Evolutionary conservation across 83 land plant genomes (phyloP).

Genomic region (Picea abies): DNA sequence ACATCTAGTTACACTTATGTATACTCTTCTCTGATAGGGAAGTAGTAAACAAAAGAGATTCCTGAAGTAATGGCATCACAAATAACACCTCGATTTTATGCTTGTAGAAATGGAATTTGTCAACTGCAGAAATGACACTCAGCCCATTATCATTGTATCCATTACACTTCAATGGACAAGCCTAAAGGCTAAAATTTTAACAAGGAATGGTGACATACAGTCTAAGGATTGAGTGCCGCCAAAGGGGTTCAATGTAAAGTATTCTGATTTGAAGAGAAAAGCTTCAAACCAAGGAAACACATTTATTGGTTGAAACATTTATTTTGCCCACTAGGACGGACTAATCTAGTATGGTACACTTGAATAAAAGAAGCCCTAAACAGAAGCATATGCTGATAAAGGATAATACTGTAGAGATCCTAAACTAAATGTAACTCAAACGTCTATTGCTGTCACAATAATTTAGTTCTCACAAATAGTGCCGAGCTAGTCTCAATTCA

Average conservation of each 20-base stretch:
- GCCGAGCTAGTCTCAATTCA: not conserved
- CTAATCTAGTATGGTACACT: not conserved
- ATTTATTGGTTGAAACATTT: slow-evolving; percentile 11
- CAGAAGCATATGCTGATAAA: not conserved
- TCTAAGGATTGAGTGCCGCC: not conserved
- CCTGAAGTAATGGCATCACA: too few species aligned
- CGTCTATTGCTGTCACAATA: not conserved
- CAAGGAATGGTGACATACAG: not conserved
- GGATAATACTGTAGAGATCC: not conserved
- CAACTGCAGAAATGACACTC: too few species aligned
- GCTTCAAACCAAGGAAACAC: not conserved
- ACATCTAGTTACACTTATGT: too few species aligned
- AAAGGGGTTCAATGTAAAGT: not conserved
- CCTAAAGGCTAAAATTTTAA: too few species aligned
- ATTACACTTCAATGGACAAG: too few species aligned
- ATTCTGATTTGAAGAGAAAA: not conserved
- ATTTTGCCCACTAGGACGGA: slow-evolving; percentile 7
- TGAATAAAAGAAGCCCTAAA: not conserved
- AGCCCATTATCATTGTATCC: too few species aligned
- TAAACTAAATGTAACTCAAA: not conserved
- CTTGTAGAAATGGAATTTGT: too few species aligned
- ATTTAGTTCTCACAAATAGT: not conserved
- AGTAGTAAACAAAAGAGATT: too few species aligned
- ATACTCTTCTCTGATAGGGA: too few species aligned
- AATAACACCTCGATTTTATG: too few species aligned